Conservation (phyloP, 23 red algal species). For the Gracilaria gracilis region DNA sequence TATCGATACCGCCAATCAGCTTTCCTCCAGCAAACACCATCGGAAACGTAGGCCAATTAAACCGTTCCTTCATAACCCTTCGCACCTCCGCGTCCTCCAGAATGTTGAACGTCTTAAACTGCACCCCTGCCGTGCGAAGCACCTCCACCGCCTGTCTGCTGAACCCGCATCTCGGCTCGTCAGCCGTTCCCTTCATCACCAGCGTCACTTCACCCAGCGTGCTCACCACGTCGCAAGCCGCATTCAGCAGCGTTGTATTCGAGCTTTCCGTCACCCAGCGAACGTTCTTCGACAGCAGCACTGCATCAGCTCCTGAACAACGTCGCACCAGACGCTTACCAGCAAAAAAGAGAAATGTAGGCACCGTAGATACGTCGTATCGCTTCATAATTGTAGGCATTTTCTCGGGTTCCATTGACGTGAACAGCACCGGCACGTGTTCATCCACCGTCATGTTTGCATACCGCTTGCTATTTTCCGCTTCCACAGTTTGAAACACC, state of each 20-base stretch:
- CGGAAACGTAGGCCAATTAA: conserved; percentile 81
- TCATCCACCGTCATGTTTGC: neutral
- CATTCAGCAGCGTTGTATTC: conserved; percentile 12
- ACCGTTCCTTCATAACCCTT: conserved; percentile 63
- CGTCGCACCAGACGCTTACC: conserved; percentile 22
- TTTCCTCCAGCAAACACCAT: conserved; percentile 71
- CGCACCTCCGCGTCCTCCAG: conserved; percentile 70
- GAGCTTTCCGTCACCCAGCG: conserved; percentile 29
- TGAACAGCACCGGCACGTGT: conserved; percentile 6
- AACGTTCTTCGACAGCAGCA: conserved; percentile 13
- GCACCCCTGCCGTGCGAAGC: conserved; percentile 65
- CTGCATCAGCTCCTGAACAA: conserved; percentile 35
- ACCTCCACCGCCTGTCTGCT: conserved; percentile 62
- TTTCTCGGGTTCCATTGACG: conserved; percentile 14
- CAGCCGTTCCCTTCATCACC: conserved; percentile 81
- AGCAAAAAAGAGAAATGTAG: conserved; percentile 54
- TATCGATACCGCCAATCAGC: conserved; percentile 84
- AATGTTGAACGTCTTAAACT: conserved; percentile 65
- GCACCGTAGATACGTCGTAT: conserved; percentile 41
- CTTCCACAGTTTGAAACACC: conserved; percentile 50
- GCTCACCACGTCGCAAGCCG: conserved; percentile 44
- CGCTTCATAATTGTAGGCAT: conserved; percentile 10
- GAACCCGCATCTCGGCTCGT: conserved; percentile 71
- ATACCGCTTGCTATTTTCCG: neutral
- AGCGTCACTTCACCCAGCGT: conserved; percentile 45